Percentiles rank a stretch among this genome's conserved stretches.
These are phyloP conservation scores for Solanum arcanum DNA, from an alignment of 257 asterid genomes.

Conservation along the genomic window DNA sequence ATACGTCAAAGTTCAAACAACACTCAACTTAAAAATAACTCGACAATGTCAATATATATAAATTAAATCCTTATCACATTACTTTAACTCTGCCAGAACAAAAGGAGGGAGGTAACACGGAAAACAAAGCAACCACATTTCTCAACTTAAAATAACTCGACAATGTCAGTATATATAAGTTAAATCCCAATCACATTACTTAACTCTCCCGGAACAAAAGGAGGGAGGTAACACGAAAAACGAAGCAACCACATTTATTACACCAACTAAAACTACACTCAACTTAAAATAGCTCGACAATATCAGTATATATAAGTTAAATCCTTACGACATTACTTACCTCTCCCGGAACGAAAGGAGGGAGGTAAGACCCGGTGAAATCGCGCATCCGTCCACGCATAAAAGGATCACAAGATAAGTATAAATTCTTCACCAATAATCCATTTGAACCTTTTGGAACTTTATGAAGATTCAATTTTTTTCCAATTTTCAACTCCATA, in stretches of 20 bases:
- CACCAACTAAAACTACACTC: neutral
- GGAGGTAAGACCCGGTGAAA: slow-evolving; percentile 62
- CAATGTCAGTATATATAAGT: neutral
- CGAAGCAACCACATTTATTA: neutral
- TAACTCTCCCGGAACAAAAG: slow-evolving; percentile 64
- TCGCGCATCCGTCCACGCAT: slow-evolving; percentile 90
- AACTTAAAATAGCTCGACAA: neutral
- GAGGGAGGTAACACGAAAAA: slow-evolving; percentile 38
- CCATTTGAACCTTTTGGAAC: slow-evolving; percentile 59
- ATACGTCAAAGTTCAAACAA: neutral
- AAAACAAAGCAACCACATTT: neutral
- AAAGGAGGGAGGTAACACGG: slow-evolving; percentile 52
- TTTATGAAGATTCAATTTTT: slow-evolving; percentile 40
- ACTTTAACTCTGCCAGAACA: slow-evolving; percentile 26
- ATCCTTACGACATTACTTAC: slow-evolving; percentile 17
- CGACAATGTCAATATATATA: neutral
- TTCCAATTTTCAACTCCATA: slow-evolving; percentile 56
- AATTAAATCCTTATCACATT: slow-evolving; percentile 13
- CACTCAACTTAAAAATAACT: neutral
- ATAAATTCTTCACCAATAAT: slow-evolving; percentile 67
- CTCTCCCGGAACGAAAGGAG: slow-evolving; percentile 69
- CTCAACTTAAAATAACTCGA: neutral
- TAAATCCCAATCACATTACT: neutral
- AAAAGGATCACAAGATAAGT: slow-evolving; percentile 85
- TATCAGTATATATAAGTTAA: neutral